Percentiles rank a stretch among this genome's conserved stretches.
Evolutionary conservation across 208 protist species (phyloP).

Genomic region (Leishmania mexicana): DNA sequence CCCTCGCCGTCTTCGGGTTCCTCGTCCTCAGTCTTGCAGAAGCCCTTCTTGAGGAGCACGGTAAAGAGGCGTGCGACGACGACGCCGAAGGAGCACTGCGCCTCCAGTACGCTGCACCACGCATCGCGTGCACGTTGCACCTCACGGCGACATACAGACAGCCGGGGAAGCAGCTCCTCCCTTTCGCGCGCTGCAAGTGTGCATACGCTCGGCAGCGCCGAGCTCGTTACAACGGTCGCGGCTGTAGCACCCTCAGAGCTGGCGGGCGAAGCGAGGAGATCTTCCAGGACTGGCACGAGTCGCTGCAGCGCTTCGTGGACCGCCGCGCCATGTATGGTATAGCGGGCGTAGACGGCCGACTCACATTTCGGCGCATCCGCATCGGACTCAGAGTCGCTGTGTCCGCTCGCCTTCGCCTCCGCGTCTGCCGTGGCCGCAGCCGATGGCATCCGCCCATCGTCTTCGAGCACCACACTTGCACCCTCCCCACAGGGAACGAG

Average conservation of each 20-base stretch:
- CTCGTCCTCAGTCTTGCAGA: slow-evolving; percentile 92
- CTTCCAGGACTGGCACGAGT: slow-evolving; percentile 21
- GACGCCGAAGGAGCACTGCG: slow-evolving; percentile 73
- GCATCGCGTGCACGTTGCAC: slow-evolving; percentile 31
- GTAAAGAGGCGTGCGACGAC: slow-evolving; percentile 89
- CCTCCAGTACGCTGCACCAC: slow-evolving; percentile 35
- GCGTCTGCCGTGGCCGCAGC: background rate
- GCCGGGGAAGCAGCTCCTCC: slow-evolving; percentile 26
- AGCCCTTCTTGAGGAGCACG: slow-evolving; percentile 94
- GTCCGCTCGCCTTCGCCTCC: background rate
- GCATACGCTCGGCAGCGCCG: background rate
- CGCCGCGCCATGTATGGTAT: slow-evolving; percentile 17
- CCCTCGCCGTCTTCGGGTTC: slow-evolving; percentile 83
- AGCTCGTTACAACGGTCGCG: background rate
- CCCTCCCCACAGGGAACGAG: slow-evolving; percentile 11
- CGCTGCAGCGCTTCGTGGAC: slow-evolving; percentile 15
- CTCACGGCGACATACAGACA: slow-evolving; percentile 25
- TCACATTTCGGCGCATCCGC: slow-evolving; percentile 1
- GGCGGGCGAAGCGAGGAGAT: slow-evolving; percentile 19
- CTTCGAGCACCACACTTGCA: slow-evolving; percentile 8
- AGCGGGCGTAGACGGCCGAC: slow-evolving; percentile 32
- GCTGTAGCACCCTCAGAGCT: background rate
- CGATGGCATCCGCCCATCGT: slow-evolving; percentile 15
- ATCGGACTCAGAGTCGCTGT: slow-evolving; percentile 18
- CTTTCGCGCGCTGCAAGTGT: slow-evolving; percentile 17